Conservation (phyloP, 177 flowering plant genomes). For the Vitis hybrid region DNA sequence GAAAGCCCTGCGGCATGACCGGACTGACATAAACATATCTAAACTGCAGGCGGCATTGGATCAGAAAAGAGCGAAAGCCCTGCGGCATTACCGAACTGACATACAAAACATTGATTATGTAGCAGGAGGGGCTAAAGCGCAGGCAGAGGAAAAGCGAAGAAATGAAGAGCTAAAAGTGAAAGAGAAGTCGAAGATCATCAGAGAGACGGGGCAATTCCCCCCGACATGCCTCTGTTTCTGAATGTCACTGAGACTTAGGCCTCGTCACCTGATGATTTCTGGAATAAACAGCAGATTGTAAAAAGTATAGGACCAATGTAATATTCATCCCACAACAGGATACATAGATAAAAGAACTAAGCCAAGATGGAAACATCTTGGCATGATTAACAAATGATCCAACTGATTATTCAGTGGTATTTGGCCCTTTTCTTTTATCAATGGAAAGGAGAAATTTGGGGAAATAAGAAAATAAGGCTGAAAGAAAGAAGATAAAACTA, state of each 20-base stretch:
- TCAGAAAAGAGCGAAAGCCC: conserved; percentile 35
- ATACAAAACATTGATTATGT: conserved; percentile 42
- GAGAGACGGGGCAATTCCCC: conserved; percentile 53
- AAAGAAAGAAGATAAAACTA: too few species aligned
- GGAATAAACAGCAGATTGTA: too few species aligned
- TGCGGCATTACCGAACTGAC: conserved; percentile 28
- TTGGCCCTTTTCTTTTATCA: too few species aligned
- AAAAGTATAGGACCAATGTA: too few species aligned
- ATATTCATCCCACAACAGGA: too few species aligned
- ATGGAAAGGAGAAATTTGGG: too few species aligned
- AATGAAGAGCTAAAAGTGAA: conserved; percentile 50
- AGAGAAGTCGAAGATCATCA: conserved; percentile 49
- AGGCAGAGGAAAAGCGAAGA: conserved; percentile 49
- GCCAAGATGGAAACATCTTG: too few species aligned
- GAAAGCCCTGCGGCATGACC: conserved; percentile 32
- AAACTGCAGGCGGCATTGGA: conserved; percentile 51
- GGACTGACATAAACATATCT: conserved; percentile 32
- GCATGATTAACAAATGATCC: too few species aligned
- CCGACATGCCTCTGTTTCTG: conserved; percentile 49
- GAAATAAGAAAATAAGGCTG: too few species aligned
- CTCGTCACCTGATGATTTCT: too few species aligned
- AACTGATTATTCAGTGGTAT: too few species aligned
- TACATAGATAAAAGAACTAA: too few species aligned
- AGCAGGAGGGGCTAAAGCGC: conserved; percentile 58
- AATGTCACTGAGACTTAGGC: background rate